Evolutionary conservation across 768 basidiomycete species (phyloP).

Genomic region (Leccinellum albellum): DNA sequence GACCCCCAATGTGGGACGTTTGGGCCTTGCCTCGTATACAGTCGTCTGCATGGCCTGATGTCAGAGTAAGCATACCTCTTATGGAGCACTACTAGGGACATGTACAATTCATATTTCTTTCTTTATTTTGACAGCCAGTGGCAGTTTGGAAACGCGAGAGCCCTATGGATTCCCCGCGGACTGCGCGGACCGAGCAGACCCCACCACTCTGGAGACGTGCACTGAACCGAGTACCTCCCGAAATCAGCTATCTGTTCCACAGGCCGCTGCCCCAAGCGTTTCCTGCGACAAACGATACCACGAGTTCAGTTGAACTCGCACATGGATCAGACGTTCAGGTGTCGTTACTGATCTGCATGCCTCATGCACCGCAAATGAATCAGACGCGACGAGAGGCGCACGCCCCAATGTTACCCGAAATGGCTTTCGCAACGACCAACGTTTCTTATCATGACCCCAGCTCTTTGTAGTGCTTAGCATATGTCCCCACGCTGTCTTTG

Average conservation of each 20-base stretch:
- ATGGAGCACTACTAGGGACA: constrained; percentile 11
- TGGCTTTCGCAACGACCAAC: constrained; percentile 27
- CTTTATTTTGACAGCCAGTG: constrained; percentile 19
- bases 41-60: constrained; percentile 10
- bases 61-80: constrained; percentile 22
- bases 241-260: constrained; percentile 29
- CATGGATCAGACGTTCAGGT: constrained; percentile 25
- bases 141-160: constrained; percentile 11
- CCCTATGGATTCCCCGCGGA: background rate
- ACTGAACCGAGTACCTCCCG: constrained; percentile 17
- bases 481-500: constrained; percentile 4
- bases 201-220: constrained; percentile 23
- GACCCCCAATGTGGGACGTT: constrained; percentile 26
- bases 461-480: constrained; percentile 11
- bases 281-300: background rate
- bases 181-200: constrained; percentile 2
- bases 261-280: constrained; percentile 9
- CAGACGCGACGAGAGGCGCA: background rate
- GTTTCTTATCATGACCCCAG: constrained; percentile 11
- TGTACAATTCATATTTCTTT: background rate
- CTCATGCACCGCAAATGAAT: constrained; percentile 9
- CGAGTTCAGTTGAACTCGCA: constrained; percentile 1
- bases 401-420: constrained; percentile 13
- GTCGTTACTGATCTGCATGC: constrained; percentile 29
- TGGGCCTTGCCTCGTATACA: constrained; percentile 8